These are phyloP conservation scores for Umbelopsis sp. DNA, from an alignment of 192 early-diverging fungal species.

Conservation along the genomic window DNA sequence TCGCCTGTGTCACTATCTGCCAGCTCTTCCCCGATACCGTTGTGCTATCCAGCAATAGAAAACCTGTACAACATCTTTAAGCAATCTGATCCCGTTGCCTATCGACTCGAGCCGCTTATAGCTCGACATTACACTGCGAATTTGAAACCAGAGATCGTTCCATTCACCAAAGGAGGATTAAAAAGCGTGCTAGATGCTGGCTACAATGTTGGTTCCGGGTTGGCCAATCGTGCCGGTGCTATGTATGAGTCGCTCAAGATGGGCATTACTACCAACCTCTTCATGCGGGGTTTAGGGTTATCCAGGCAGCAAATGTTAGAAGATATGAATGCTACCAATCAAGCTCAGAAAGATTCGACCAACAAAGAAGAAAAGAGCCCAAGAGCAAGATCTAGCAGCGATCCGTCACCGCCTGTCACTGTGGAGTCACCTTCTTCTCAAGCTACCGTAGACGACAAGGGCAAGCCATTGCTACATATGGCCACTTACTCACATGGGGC, in stretches of 20 bases:
- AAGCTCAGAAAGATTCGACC: not conserved
- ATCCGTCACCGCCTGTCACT: conserved; percentile 25
- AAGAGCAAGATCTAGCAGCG: conserved; percentile 35
- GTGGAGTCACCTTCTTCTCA: conserved; percentile 12
- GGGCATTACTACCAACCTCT: conserved; percentile 62
- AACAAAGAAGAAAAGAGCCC: not conserved
- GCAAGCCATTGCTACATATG: conserved; percentile 7
- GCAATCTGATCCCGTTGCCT: conserved; percentile 68
- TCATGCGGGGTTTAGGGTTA: conserved; percentile 50
- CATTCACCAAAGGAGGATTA: conserved; percentile 83
- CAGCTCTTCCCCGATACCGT: conserved; percentile 36
- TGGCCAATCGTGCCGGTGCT: conserved; percentile 66
- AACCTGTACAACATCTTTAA: conserved; percentile 79
- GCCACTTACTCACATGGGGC: conserved; percentile 31
- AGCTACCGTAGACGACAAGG: not conserved
- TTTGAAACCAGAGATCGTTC: conserved; percentile 71
- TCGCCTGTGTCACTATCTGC: conserved; percentile 27
- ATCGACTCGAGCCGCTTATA: conserved; percentile 75
- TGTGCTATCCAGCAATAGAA: conserved; percentile 65
- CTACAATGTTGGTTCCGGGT: conserved; percentile 66
- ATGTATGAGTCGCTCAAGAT: conserved; percentile 64
- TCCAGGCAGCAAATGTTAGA: conserved; percentile 35
- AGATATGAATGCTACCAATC: conserved; percentile 19
- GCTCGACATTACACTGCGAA: conserved; percentile 54
- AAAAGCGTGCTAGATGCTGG: conserved; percentile 69